These are phyloP conservation scores for Trichoderma sp. DNA, from an alignment of 2,329 filamentous ascomycete species.

Conservation along the genomic window DNA sequence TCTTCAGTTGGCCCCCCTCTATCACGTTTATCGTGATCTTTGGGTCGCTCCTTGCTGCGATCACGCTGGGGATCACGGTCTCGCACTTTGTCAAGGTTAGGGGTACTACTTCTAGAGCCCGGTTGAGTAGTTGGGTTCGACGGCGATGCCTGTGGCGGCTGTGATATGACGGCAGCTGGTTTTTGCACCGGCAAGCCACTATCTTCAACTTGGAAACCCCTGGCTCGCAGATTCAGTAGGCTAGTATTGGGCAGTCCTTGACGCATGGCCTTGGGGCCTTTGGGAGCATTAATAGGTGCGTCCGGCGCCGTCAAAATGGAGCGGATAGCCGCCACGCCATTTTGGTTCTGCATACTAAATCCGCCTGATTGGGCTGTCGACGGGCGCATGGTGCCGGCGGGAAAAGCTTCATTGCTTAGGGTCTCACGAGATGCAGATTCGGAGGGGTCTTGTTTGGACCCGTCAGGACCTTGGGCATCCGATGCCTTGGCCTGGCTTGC, in stretches of 20 bases:
- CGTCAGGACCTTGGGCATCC: conserved; percentile 17
- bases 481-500: conserved; percentile 6
- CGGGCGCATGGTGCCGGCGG: conserved; percentile 23
- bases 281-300: conserved; percentile 72
- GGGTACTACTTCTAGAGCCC: conserved; percentile 50
- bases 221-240: conserved; percentile 61
- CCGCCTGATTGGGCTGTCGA: conserved; percentile 23
- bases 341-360: conserved; percentile 26
- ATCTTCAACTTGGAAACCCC: conserved; percentile 48
- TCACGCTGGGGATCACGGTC: conserved; percentile 35
- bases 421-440: conserved; percentile 32
- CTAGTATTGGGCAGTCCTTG: conserved; percentile 83
- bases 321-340: conserved; percentile 30
- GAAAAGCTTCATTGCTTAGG: conserved; percentile 31
- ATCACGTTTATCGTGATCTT: conserved; percentile 29
- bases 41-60: conserved; percentile 35
- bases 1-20: conserved; percentile 23
- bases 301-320: conserved; percentile 38
- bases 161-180: conserved; percentile 13
- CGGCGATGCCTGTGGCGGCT: conserved; percentile 15
- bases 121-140: conserved; percentile 25
- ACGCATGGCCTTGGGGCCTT: conserved; percentile 91
- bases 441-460: conserved; percentile 26
- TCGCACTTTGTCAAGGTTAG: conserved; percentile 38
- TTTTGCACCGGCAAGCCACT: conserved; percentile 36